A percentile compares a stretch with the other conserved stretches of the same genome.
These are phyloP conservation scores for Xanthoceras sorbifolium DNA, from an alignment of 345 rosid genomes.

Conservation along the genomic window DNA sequence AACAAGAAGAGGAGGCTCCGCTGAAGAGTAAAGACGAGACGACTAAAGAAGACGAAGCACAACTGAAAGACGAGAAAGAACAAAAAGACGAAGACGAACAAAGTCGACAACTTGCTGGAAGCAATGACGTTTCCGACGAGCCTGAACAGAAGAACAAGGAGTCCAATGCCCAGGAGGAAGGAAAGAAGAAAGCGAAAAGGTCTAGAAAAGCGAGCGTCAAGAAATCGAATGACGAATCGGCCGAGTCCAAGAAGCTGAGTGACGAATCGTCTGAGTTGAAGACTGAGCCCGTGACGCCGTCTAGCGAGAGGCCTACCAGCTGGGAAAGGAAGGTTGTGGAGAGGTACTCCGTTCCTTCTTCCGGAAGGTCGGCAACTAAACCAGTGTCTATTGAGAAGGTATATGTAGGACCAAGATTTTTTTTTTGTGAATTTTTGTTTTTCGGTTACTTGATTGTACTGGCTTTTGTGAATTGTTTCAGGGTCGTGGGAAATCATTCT, in stretches of 20 bases:
- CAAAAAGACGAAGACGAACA: conserved; percentile 2
- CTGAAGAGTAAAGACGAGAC: conserved; percentile 15
- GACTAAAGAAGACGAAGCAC: conserved; percentile 5
- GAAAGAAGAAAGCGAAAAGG: conserved; percentile 7
- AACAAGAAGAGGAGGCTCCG: conserved; percentile 44
- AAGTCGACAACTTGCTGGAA: background rate
- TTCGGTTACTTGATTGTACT: background rate
- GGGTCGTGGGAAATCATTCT: conserved; percentile 60
- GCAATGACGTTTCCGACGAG: conserved; percentile 20
- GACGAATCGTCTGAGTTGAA: conserved; percentile 22
- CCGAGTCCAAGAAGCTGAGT: conserved; percentile 11
- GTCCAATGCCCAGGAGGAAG: conserved; percentile 6
- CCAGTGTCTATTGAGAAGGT: conserved; percentile 77
- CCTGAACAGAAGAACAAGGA: background rate
- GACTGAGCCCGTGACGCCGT: conserved; percentile 50
- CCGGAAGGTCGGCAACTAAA: conserved; percentile 57
- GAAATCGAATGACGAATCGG: conserved; percentile 22
- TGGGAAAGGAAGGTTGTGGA: conserved; percentile 92
- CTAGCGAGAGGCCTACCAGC: conserved; percentile 75
- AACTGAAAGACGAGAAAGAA: conserved; percentile 12
- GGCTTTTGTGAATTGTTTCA: conserved; percentile 34
- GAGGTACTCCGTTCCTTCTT: conserved; percentile 71
- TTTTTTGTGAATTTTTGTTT: background rate
- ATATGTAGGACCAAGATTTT: background rate
- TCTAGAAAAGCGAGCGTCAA: conserved; percentile 30